Evolutionary conservation across 129 eudicot genomes (phyloP).

Genomic region (Tanacetum coccineum): DNA sequence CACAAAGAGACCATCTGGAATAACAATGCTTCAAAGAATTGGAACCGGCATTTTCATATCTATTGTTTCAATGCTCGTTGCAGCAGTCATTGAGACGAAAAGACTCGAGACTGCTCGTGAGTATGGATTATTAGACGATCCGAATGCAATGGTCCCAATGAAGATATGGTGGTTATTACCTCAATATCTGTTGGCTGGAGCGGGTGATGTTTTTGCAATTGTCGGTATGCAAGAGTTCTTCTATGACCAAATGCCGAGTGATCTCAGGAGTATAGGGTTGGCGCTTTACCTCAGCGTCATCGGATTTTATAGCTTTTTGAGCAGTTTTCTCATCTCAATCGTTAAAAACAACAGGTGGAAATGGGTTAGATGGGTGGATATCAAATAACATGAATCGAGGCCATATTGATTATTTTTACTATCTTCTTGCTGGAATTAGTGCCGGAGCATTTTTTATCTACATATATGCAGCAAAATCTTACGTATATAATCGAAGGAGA

Average conservation of each 20-base stretch:
- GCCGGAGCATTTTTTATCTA: constrained; percentile 30
- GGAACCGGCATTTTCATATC: constrained; percentile 49
- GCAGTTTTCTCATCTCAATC: constrained; percentile 51
- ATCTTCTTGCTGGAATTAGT: constrained; percentile 48
- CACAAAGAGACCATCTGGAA: constrained; percentile 45
- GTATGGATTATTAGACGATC: constrained; percentile 38
- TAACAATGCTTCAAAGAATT: constrained; percentile 61
- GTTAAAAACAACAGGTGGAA: constrained; percentile 28
- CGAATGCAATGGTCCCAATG: constrained; percentile 44
- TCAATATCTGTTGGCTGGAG: constrained; percentile 43
- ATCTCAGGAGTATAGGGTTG: constrained; percentile 41
- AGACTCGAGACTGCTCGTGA: constrained; percentile 39
- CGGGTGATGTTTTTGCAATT: constrained; percentile 37
- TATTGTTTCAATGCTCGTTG: constrained; percentile 36
- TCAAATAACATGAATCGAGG: constrained; percentile 45
- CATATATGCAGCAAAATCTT: constrained; percentile 37
- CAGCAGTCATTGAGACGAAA: constrained; percentile 49
- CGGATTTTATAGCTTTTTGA: constrained; percentile 52
- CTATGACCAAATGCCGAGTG: constrained; percentile 52
- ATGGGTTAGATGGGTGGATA: constrained; percentile 45
- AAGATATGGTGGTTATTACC: constrained; percentile 63
- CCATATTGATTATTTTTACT: constrained; percentile 48
- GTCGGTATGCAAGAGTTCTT: constrained; percentile 66
- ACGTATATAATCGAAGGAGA: constrained; percentile 21
- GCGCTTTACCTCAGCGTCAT: constrained; percentile 43